phyloP scores from a whole-genome alignment of 805 yeast genomes.

The Candida ortonii region DNA sequence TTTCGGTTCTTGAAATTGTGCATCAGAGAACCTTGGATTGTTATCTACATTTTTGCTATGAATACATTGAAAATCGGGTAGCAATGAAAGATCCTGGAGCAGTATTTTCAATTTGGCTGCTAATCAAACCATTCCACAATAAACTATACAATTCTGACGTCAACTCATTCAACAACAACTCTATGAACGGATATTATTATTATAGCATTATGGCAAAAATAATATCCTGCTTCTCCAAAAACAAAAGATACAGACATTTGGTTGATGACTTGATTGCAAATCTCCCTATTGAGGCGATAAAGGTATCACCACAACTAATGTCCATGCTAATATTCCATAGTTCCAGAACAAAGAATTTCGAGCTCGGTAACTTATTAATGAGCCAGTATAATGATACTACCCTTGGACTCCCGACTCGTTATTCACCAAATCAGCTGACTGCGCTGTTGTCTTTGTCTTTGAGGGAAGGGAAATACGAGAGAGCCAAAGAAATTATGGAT shows the following conservation, averaged over 20 bases:
- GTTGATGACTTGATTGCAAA: constrained; percentile 27
- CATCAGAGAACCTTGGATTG: constrained; percentile 21
- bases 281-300: constrained; percentile 34
- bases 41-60: constrained; percentile 30
- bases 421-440: constrained; percentile 29
- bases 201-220: constrained; percentile 28
- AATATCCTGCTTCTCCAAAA: constrained; percentile 30
- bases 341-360: constrained; percentile 24
- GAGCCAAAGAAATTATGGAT: constrained; percentile 29
- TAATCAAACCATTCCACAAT: constrained; percentile 31
- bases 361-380: constrained; percentile 26
- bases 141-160: constrained; percentile 25
- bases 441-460: constrained; percentile 31
- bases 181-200: constrained; percentile 29
- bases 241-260: constrained; percentile 26
- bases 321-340: constrained; percentile 30
- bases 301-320: constrained; percentile 34
- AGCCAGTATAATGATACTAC: constrained; percentile 25
- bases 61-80: constrained; percentile 25
- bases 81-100: constrained; percentile 25
- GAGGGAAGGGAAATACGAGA: constrained; percentile 25
- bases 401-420: constrained; percentile 22
- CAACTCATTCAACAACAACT: constrained; percentile 26
- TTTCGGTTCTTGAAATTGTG: constrained; percentile 13
- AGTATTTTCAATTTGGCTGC: constrained; percentile 28